Evolutionary conservation across 257 asterid species (phyloP), one percentile per base, ranked within the genome.

Genomic region (Forsythia viridissima): DNA sequence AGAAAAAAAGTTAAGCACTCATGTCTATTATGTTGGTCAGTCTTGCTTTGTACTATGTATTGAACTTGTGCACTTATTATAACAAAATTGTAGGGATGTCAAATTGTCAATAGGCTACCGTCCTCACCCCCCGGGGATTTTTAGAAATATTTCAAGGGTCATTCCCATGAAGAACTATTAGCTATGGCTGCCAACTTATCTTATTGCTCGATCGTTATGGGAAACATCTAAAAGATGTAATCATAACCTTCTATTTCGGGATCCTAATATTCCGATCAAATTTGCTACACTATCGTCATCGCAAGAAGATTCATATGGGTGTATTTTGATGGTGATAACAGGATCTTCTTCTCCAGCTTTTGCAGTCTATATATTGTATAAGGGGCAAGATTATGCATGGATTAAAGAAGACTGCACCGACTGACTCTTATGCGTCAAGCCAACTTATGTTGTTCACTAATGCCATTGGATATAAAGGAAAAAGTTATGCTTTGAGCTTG

Each of bases 401-500:
- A 30, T 30, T 30, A 30, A 30, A 30, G 34, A 30, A 30, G 34
- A 30, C 2, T 30, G 34, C 34, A 30, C 34, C 34, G 34, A 30
- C 34, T 21, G 34, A 30, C 34, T 21, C 63, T 76, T 24, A 68
- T 81, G 4, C 51, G 55, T 72, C 78, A 8, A 24, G 13, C 13
- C 57, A 82, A 15, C 30, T 66, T n/a, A 84, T 80, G 77, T 70
- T 24, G 77, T 86, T 86, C 69, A 73, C 76, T 36, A 77, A 74
- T 76, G 86, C 80, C 13, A 68, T 85, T 20, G 70, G 76, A 8
- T 83, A 39, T 7, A 24, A 80, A 9, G 83, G 82, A n/a, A 83
- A 30, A 41, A 81, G 83, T 36, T 83, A 87, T 43, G 88, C 81
- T 13, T 41, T 83, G 65, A 83, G 84, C 46, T 71, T 77, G 77